Evolutionary conservation across 2,329 filamentous ascomycete species (phyloP), one percentile per base, ranked within the genome.

Genomic region (Ophiostoma australiae): DNA sequence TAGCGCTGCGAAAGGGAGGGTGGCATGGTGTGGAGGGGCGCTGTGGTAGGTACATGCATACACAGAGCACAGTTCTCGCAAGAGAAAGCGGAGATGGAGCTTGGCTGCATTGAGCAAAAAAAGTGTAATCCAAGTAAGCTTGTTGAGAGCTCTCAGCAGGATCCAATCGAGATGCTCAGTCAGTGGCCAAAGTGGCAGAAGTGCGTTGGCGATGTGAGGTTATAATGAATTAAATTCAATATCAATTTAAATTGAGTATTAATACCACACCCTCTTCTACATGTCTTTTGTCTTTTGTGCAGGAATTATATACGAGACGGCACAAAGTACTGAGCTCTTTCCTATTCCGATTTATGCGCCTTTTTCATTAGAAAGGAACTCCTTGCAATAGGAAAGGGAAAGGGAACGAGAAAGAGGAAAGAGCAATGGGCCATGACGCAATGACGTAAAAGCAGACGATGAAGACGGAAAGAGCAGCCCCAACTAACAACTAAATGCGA

Each of bases 1-100:
- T 69, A 67, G 70, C 70, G 70, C 58, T 48, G 66, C 52, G 41
- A 44, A 44, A 44, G 44, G 67, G 70, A 35, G 58, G 48, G 31
- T 48, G 44, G 48, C n/a, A 68, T 63, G 41, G 27, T 68, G 41
- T 68, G 27, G 23, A 69, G 31, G 27, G 41, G 67, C 52, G 44
- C 20, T 27, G 8, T 55, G 52, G 48, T 31, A 31, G 52, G 48
- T 31, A 31, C 27, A 31, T 31, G 3, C 27, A 31, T 31, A 31
- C 27, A 31, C 27, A 31, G 27, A 31, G 27, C 27, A 31, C n/a
- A n/a, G n/a, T n/a, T n/a, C n/a, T n/a, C n/a, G n/a, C n/a, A n/a
- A 17, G 23, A 61, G 11, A 20, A 33, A 55, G 58, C 39, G 65
- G 69, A 70, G 66, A 65, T 23, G 65, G 17, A 41, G 13, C 33